phyloP scores from a whole-genome alignment of 2,329 filamentous ascomycete species.

The Chalaropsis ovoidea region DNA sequence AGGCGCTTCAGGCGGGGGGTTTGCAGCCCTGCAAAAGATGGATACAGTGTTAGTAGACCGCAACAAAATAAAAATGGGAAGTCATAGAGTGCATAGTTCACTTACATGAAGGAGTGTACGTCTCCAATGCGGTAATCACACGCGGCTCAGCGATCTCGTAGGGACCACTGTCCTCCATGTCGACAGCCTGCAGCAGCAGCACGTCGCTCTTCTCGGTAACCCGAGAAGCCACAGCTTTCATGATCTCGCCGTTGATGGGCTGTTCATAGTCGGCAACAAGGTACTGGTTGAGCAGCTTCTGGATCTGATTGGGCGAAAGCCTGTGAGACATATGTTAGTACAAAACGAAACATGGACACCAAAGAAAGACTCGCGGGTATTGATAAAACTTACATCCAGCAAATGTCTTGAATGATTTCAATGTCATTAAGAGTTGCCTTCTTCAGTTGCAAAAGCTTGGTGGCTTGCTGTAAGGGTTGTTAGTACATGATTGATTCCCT shows the following conservation, averaged over 20 bases:
- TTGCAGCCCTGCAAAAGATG: conserved; percentile 84
- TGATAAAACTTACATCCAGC: conserved; percentile 76
- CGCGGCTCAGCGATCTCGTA: conserved; percentile 97
- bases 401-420: conserved; percentile 99
- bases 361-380: background rate
- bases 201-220: conserved; percentile 99
- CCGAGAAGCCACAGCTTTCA: conserved; percentile 95
- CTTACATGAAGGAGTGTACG: conserved; percentile 95
- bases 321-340: conserved; percentile 36
- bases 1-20: conserved; percentile 88
- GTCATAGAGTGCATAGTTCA: background rate
- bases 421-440: conserved; percentile 98
- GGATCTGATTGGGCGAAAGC: conserved; percentile 96
- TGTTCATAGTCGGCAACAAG: conserved; percentile 98
- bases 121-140: conserved; percentile 91
- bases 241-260: conserved; percentile 98
- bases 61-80: background rate
- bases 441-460: conserved; percentile 94
- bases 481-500: conserved; percentile 29
- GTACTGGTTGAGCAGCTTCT: conserved; percentile 97
- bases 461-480: conserved; percentile 62
- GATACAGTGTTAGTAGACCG: conserved; percentile 29
- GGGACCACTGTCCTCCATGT: conserved; percentile 97
- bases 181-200: conserved; percentile 81
- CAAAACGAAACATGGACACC: background rate